phyloP scores from a whole-genome alignment of 192 early-diverging fungal species.

The Backusella sp. region DNA sequence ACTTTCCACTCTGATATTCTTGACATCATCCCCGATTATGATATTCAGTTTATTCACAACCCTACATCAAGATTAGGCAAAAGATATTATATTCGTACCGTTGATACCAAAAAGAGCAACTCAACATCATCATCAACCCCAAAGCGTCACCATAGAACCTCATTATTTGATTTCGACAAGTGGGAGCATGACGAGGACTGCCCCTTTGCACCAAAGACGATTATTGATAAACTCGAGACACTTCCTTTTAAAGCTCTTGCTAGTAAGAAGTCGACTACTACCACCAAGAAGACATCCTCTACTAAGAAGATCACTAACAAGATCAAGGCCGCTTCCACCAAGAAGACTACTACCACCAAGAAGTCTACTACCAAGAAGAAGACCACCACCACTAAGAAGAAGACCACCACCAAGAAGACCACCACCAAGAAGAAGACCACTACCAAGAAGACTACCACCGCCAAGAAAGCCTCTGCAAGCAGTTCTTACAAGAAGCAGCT shows the following conservation, averaged over 20 bases:
- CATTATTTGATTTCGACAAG: slow-evolving; percentile 5
- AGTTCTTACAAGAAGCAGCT: slow-evolving; percentile 50
- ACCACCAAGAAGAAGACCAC: background rate
- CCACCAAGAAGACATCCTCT: background rate
- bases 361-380: background rate
- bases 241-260: background rate
- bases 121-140: background rate
- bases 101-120: background rate
- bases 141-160: background rate
- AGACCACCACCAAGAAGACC: background rate
- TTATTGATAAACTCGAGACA: background rate
- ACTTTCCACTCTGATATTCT: slow-evolving; percentile 16
- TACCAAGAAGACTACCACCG: background rate
- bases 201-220: background rate
- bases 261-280: background rate
- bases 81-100: slow-evolving; percentile 15
- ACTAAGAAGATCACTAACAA: background rate
- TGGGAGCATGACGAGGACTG: background rate
- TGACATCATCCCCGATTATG: slow-evolving; percentile 20
- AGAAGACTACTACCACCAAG: background rate
- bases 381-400: background rate
- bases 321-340: background rate
- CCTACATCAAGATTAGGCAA: background rate
- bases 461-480: slow-evolving; percentile 47
- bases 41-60: slow-evolving; percentile 19